Conservation (phyloP, 257 asterid genomes). For the Salvia rosmarinus region DNA sequence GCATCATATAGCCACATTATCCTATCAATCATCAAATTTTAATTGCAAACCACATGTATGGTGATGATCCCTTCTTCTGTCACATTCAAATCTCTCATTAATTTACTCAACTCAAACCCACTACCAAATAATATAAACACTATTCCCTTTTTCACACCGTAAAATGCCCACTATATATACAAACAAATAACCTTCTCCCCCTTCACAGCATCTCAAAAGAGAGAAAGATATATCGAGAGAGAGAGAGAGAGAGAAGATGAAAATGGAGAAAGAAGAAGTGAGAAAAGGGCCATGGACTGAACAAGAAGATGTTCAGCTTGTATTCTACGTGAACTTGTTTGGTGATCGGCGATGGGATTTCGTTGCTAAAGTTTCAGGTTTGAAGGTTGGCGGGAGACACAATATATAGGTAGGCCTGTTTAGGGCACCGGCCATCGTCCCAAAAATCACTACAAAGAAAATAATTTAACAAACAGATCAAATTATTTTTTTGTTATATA, state of each 20-base stretch:
- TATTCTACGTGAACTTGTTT: constrained; percentile 73
- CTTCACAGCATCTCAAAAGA: not conserved
- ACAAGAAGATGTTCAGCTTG: constrained; percentile 81
- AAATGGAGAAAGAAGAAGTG: constrained; percentile 52
- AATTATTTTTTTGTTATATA: constrained; percentile 26
- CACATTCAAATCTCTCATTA: constrained; percentile 22
- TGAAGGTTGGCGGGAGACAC: constrained; percentile 98
- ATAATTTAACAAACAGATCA: not conserved
- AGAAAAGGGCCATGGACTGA: constrained; percentile 95
- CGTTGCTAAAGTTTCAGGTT: constrained; percentile 98
- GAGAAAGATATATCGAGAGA: not conserved
- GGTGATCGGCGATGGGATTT: constrained; percentile 98
- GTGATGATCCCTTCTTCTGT: constrained; percentile 39
- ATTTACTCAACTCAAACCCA: not conserved
- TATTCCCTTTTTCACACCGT: not conserved
- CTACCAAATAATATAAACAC: not conserved
- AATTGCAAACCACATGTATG: constrained; percentile 41
- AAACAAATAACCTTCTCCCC: not conserved
- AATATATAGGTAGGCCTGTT: constrained; percentile 67
- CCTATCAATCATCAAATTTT: constrained; percentile 42
- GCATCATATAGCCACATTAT: constrained; percentile 54
- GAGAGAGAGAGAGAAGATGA: constrained; percentile 22
- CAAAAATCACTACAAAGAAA: not conserved
- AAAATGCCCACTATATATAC: constrained; percentile 18
- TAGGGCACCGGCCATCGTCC: constrained; percentile 48